Evolutionary conservation across 345 rosid genomes (phyloP), one percentile per base, ranked within the genome.

Genomic region (Eutrema yunnanense): DNA sequence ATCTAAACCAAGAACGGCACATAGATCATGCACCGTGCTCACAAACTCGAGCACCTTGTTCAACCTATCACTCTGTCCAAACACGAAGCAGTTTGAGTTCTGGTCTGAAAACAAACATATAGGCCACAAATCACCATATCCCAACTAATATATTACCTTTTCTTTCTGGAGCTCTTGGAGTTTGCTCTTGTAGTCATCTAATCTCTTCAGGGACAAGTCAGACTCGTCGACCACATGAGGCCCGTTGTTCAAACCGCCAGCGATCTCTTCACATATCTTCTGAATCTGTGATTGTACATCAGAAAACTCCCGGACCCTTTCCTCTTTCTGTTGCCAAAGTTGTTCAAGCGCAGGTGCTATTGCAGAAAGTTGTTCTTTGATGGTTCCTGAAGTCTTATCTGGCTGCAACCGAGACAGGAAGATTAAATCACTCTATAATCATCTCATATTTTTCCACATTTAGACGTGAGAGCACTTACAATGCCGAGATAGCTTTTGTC

Each of bases 161-260:
- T 95, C 99, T 71, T 86, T 90, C 67, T 95, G 90, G 56, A 92
- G 98, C 79, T 92, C 96, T 79, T 83, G 96, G 79, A 95, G 92
- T 54, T 81, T 87, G 41, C 78, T 81, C 16, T 90, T 86, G 84
- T 80, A 88, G 80, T 90, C 96, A 65, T 87, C 86, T 47, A 95
- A 80, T 84, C 81, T 95, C 85, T 88, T 92, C 70, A 90, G 73
- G 58, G 96, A 83, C 73, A 95, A 77, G 66, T 95, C 93, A 73
- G 93, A 70, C 78, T 92, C 99, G 52, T 95, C 93, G 44, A 95
- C 90, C 52, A 62, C 84, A 81, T 85, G 86, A 82, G 84, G 60
- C 4, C 81, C 89, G 36, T 69, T 67, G 73, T 50, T 89, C 77
- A 78, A 73, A 55, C 82, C 86, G 16, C 96, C 96, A 42, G 96